These are phyloP conservation scores for Calocybe gambosa DNA, from an alignment of 1,284 basidiomycete genomes.

Conservation along the genomic window DNA sequence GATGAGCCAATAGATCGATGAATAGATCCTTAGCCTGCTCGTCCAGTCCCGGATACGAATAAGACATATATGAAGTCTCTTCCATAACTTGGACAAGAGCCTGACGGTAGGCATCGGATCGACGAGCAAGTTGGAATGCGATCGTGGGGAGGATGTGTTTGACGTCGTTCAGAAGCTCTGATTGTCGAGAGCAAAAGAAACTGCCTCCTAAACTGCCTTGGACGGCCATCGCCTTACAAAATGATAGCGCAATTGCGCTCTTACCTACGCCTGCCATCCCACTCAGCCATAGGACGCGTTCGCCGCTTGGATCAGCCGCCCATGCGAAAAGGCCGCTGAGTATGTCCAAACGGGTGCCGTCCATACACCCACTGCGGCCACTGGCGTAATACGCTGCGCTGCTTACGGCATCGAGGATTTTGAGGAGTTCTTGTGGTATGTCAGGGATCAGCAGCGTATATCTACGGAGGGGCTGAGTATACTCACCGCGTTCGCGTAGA, in stretches of 20 bases:
- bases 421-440: no score
- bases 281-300: neutral
- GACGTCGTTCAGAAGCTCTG: neutral
- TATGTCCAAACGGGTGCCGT: no score
- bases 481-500: no score
- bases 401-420: no score
- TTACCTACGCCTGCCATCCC: neutral
- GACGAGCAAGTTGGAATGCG: neutral
- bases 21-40: neutral
- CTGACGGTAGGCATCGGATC: neutral
- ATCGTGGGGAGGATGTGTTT: neutral
- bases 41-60: neutral
- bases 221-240: neutral
- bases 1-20: neutral
- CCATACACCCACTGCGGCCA: no score
- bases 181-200: neutral
- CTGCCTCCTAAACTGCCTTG: neutral
- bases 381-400: no score
- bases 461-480: no score
- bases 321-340: no score
- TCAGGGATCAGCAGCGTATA: no score
- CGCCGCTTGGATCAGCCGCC: neutral
- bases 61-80: neutral
- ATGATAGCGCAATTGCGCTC: neutral
- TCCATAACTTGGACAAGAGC: neutral